Conservation (phyloP, 2,329 filamentous ascomycete genomes). For the Pseudocercospora cruenta region DNA sequence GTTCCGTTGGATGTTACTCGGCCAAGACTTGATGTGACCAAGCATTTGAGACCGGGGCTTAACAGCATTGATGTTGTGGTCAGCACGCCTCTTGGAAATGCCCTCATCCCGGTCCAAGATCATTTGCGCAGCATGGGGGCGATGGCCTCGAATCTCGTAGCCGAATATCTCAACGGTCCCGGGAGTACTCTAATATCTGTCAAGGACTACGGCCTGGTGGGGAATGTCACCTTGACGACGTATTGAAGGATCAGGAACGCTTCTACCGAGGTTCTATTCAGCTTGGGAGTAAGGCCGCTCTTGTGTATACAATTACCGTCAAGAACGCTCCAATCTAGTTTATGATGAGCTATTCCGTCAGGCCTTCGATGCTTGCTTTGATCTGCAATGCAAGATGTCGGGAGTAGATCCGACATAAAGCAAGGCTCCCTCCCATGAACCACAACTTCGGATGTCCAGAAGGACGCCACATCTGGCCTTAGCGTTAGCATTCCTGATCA, state of each 20-base stretch:
- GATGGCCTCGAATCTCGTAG: not conserved
- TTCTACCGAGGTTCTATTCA: too few relatives aligned
- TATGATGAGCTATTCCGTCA: constrained; percentile 14
- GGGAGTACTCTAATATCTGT: not conserved
- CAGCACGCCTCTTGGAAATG: constrained; percentile 16
- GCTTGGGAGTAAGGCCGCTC: too few relatives aligned
- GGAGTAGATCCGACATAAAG: constrained; percentile 43
- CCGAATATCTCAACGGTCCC: not conserved
- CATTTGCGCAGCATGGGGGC: not conserved
- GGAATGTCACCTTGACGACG: constrained; percentile 1
- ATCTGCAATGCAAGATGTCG: constrained; percentile 47
- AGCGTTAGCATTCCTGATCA: not conserved
- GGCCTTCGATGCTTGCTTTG: constrained; percentile 44
- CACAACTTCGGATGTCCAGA: constrained; percentile 46
- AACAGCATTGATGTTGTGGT: constrained; percentile 16
- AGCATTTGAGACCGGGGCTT: constrained; percentile 1
- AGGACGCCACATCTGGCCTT: constrained; percentile 44
- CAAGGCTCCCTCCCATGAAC: constrained; percentile 46
- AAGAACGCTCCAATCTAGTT: too few relatives aligned
- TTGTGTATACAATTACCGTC: too few relatives aligned
- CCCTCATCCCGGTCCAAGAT: constrained; percentile 11
- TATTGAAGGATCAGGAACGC: not conserved
- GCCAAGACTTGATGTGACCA: constrained; percentile 13
- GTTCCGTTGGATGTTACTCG: constrained; percentile 13
- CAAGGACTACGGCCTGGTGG: constrained; percentile 12